Evolutionary conservation across 345 rosid species (phyloP).

Genomic region (Cardiospermum halicacabum): DNA sequence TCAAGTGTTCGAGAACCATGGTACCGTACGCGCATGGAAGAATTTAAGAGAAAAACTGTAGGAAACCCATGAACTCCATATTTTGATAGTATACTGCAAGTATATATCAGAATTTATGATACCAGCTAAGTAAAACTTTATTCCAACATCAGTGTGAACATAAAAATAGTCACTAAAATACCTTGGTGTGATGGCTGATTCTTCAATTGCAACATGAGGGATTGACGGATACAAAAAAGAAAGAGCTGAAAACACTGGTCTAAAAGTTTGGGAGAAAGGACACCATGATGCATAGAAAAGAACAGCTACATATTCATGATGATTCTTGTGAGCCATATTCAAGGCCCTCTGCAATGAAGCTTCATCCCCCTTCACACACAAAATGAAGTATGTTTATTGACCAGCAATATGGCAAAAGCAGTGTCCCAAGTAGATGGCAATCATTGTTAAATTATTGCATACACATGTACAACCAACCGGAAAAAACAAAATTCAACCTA

Average conservation of each 20-base stretch:
- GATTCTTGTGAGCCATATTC: conserved; percentile 55
- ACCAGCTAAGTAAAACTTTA: conserved; percentile 4
- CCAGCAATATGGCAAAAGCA: neutral
- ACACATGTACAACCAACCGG: no score
- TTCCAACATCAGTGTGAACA: neutral
- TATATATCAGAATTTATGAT: conserved; percentile 13
- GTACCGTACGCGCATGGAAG: conserved; percentile 62
- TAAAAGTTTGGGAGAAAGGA: conserved; percentile 77
- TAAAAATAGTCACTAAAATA: conserved; percentile 26
- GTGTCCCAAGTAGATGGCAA: neutral
- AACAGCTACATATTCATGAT: conserved; percentile 62
- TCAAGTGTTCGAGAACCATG: conserved; percentile 64
- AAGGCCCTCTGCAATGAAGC: conserved; percentile 61
- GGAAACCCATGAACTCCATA: conserved; percentile 98
- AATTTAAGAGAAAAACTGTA: conserved; percentile 72
- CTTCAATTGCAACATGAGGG: conserved; percentile 75
- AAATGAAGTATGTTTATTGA: conserved; percentile 12
- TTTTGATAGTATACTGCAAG: conserved; percentile 78
- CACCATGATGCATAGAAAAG: conserved; percentile 97
- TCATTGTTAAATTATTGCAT: neutral
- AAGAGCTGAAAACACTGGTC: conserved; percentile 62
- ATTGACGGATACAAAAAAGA: conserved; percentile 63
- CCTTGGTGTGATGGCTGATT: conserved; percentile 87
- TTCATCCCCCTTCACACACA: conserved; percentile 86
- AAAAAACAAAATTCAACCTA: no score